Evolutionary conservation across 371 early-diverging fungal species (phyloP).

Genomic region (Mucor mucedo): DNA sequence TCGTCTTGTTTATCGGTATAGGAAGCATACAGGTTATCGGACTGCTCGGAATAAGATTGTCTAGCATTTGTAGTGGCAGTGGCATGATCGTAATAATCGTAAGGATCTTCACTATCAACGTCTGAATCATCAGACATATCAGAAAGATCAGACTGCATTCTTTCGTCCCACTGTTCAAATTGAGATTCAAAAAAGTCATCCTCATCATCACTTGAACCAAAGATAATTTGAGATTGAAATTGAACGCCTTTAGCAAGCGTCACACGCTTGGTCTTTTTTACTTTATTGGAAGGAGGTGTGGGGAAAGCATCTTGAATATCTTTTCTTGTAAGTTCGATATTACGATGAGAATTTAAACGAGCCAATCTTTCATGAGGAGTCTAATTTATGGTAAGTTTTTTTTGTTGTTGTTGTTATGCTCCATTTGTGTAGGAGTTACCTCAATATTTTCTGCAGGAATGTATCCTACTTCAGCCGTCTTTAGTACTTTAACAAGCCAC

Average conservation of each 20-base stretch:
- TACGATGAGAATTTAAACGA: conserved; percentile 86
- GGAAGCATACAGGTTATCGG: conserved; percentile 2
- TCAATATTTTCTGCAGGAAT: conserved; percentile 98
- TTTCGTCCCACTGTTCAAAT: conserved; percentile 53
- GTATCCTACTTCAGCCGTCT: conserved; percentile 91
- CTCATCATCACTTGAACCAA: conserved; percentile 58
- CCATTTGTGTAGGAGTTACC: conserved; percentile 37
- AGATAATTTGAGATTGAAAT: conserved; percentile 56
- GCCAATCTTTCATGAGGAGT: conserved; percentile 92
- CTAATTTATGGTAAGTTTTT: conserved; percentile 31
- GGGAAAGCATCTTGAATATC: conserved; percentile 55
- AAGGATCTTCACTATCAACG: conserved; percentile 34
- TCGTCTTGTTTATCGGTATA: conserved; percentile 1
- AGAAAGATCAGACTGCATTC: conserved; percentile 34
- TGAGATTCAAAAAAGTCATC: conserved; percentile 54
- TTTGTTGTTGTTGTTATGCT: background rate
- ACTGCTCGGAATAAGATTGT: conserved; percentile 11
- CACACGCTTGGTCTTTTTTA: conserved; percentile 39
- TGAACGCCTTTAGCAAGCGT: conserved; percentile 52
- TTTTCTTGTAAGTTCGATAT: conserved; percentile 63
- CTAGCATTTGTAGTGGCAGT: background rate
- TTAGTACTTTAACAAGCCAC: conserved; percentile 95
- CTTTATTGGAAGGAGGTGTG: conserved; percentile 44
- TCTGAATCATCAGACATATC: conserved; percentile 22
- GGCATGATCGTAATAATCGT: conserved; percentile 30